Conservation (phyloP, 495 filamentous ascomycete species). For the Daldinia childiae region DNA sequence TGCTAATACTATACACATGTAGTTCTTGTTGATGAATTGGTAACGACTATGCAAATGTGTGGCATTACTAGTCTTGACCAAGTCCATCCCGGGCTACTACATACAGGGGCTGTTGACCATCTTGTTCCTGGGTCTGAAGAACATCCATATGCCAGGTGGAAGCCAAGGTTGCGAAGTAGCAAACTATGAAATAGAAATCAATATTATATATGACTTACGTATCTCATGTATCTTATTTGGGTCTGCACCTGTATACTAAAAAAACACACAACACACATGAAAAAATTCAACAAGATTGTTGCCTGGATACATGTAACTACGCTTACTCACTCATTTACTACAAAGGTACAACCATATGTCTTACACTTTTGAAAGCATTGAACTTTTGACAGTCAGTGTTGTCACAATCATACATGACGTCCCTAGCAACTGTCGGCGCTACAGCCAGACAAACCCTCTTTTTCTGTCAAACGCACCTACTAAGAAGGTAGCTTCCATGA, state of each 20-base stretch:
- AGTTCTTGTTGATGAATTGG: conserved; percentile 81
- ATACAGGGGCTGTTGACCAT: conserved; percentile 77
- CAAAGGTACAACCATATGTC: background rate
- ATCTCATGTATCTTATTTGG: background rate
- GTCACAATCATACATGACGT: background rate
- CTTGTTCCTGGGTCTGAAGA: conserved; percentile 65
- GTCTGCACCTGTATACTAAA: background rate
- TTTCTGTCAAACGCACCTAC: background rate
- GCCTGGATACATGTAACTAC: background rate
- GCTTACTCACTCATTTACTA: background rate
- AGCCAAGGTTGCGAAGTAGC: conserved; percentile 42
- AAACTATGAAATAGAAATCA: conserved; percentile 30
- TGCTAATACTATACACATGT: conserved; percentile 19
- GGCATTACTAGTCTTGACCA: conserved; percentile 78
- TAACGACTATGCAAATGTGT: conserved; percentile 80
- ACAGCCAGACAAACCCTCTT: background rate
- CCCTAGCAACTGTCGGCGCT: background rate
- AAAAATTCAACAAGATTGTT: background rate
- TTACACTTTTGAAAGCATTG: background rate
- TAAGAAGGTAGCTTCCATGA: background rate
- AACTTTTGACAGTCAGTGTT: background rate
- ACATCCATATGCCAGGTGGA: conserved; percentile 72
- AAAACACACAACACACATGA: background rate
- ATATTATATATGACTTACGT: background rate
- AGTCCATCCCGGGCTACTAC: conserved; percentile 72